A percentile compares a stretch with the other conserved stretches of the same genome.
phyloP scores from a whole-genome alignment of 768 basidiomycete species.

The Erythrobasidium yunnanense region DNA sequence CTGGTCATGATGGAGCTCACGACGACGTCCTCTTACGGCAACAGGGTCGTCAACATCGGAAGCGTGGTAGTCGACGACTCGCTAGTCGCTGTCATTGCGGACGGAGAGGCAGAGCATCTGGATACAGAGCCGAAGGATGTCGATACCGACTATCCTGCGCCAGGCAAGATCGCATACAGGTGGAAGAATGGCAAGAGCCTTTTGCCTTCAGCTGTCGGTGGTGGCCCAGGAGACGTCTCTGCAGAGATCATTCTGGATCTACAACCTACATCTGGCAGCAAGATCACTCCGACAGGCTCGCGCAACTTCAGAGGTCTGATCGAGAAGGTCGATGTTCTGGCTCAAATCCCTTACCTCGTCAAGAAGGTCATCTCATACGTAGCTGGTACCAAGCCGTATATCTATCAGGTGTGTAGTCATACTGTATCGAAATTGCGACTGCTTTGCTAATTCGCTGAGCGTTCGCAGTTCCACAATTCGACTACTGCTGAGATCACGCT shows the following conservation, averaged over 20 bases:
- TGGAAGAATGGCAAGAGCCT: constrained; percentile 47
- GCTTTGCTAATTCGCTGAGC: too few species aligned
- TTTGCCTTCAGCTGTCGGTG: constrained; percentile 31
- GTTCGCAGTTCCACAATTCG: constrained; percentile 51
- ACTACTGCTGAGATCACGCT: constrained; percentile 48
- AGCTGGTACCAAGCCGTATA: constrained; percentile 80
- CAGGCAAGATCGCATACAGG: constrained; percentile 56
- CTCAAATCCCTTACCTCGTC: constrained; percentile 83
- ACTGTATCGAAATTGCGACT: too few species aligned
- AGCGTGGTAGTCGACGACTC: constrained; percentile 69
- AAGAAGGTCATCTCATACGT: constrained; percentile 84
- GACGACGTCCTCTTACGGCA: constrained; percentile 67
- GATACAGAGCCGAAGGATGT: constrained; percentile 50
- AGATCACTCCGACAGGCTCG: constrained; percentile 16
- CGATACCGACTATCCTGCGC: constrained; percentile 63
- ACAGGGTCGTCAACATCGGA: constrained; percentile 68
- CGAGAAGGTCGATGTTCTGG: constrained; percentile 88
- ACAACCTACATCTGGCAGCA: constrained; percentile 10
- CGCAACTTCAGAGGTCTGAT: constrained; percentile 50
- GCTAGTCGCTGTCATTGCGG: constrained; percentile 57
- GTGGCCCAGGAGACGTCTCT: constrained; percentile 47
- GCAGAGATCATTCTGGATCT: constrained; percentile 53
- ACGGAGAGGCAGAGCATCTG: constrained; percentile 62
- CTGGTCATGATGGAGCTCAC: constrained; percentile 94
- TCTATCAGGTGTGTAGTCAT: constrained; percentile 64